phyloP scores from a whole-genome alignment of 306 rosid genomes.

The Prosopis cineraria region DNA sequence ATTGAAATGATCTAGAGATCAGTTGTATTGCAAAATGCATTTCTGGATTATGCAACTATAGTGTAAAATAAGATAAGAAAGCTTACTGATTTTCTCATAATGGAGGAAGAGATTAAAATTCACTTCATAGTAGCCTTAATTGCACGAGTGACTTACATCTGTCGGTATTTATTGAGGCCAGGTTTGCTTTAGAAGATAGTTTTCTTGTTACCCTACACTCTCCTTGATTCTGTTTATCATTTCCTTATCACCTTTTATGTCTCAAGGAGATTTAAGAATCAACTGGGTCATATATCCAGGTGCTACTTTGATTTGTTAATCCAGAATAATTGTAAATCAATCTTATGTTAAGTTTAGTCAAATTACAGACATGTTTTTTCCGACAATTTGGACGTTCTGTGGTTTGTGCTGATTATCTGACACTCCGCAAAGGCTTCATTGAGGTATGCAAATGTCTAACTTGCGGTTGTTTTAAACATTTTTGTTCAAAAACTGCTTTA shows the following conservation, averaged over 20 bases:
- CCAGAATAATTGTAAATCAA: neutral
- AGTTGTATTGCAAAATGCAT: neutral
- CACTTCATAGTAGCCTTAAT: too few relatives aligned
- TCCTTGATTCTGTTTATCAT: neutral
- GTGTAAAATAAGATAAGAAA: neutral
- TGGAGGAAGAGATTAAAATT: neutral
- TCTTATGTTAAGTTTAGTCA: slow-evolving; percentile 4
- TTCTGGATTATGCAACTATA: neutral
- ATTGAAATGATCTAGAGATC: neutral
- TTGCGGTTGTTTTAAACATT: neutral
- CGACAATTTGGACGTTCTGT: slow-evolving; percentile 75
- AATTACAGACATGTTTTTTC: slow-evolving; percentile 66
- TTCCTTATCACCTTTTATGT: neutral
- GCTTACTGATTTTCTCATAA: neutral
- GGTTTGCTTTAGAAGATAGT: neutral
- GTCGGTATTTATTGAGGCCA: neutral
- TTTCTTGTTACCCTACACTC: neutral
- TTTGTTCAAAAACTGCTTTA: slow-evolving; percentile 1
- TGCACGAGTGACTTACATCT: too few relatives aligned
- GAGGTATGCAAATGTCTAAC: slow-evolving; percentile 43
- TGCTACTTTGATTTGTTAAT: neutral
- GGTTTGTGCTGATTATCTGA: slow-evolving; percentile 63
- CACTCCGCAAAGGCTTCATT: slow-evolving; percentile 77
- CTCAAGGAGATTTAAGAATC: neutral
- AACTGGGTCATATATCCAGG: neutral